These are phyloP conservation scores for Backusella australiensis DNA, from an alignment of 192 early-diverging fungal species.

Conservation along the genomic window DNA sequence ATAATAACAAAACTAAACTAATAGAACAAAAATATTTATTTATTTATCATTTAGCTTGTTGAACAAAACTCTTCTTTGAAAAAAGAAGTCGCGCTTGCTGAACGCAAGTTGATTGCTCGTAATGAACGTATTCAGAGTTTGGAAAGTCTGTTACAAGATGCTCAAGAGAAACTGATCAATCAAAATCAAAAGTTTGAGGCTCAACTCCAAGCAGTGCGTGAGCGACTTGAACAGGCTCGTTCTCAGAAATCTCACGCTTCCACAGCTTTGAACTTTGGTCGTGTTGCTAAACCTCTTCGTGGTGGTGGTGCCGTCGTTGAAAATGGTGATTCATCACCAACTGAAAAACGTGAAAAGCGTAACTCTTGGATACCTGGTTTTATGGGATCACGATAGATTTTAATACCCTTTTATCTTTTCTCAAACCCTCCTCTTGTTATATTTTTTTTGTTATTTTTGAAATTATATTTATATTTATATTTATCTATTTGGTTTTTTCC, in stretches of 20 bases:
- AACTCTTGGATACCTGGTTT: slow-evolving; percentile 39
- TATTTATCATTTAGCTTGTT: slow-evolving; percentile 59
- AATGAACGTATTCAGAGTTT: slow-evolving; percentile 94
- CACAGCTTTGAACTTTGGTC: slow-evolving; percentile 34
- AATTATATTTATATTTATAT: neutral
- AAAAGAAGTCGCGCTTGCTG: slow-evolving; percentile 86
- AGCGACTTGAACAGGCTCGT: slow-evolving; percentile 80
- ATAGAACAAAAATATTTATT: neutral
- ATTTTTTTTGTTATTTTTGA: neutral
- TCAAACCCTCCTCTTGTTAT: neutral
- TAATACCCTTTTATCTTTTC: neutral
- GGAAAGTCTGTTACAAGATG: slow-evolving; percentile 80
- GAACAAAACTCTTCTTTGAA: slow-evolving; percentile 95
- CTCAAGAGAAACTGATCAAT: slow-evolving; percentile 76
- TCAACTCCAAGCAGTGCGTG: slow-evolving; percentile 71
- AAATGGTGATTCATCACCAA: slow-evolving; percentile 24
- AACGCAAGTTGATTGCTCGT: slow-evolving; percentile 88
- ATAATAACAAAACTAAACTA: neutral
- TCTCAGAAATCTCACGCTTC: slow-evolving; percentile 36
- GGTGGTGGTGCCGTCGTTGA: slow-evolving; percentile 55
- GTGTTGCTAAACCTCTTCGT: slow-evolving; percentile 90
- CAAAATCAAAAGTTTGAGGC: slow-evolving; percentile 84
- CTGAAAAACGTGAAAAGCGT: slow-evolving; percentile 30
- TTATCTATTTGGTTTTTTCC: neutral
- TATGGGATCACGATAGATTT: slow-evolving; percentile 20